Evolutionary conservation across 306 rosid genomes (phyloP).

Genomic region (Inga laurina): DNA sequence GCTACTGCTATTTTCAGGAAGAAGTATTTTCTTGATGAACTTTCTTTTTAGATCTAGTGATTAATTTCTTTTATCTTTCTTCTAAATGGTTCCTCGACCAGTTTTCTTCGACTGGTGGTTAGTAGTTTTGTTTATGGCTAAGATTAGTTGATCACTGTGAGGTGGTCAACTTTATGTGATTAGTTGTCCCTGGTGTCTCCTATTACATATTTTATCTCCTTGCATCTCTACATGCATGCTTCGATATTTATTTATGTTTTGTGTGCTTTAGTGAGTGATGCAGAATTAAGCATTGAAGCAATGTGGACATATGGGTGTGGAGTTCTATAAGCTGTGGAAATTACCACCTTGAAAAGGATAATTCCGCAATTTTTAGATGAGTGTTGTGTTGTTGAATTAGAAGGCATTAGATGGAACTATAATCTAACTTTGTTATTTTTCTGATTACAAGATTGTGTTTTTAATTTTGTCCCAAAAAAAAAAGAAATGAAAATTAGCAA

Average conservation of each 20-base stretch:
- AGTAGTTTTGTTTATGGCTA: background rate
- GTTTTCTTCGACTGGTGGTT: background rate
- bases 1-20: background rate
- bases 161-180: background rate
- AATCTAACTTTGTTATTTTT: background rate
- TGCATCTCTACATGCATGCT: background rate
- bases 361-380: background rate
- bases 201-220: background rate
- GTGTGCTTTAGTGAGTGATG: background rate
- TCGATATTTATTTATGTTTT: background rate
- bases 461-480: background rate
- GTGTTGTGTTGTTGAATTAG: background rate
- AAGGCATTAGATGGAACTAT: background rate
- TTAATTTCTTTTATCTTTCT: background rate
- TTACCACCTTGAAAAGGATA: background rate
- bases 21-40: constrained; percentile 13
- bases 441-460: background rate
- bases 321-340: background rate
- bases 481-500: background rate
- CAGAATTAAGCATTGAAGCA: background rate
- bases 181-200: background rate
- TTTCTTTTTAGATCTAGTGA: constrained; percentile 33
- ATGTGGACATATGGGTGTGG: background rate
- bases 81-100: background rate
- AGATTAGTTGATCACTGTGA: background rate